Conservation (phyloP, 495 filamentous ascomycete genomes). For the Lophiotrema nucula region DNA sequence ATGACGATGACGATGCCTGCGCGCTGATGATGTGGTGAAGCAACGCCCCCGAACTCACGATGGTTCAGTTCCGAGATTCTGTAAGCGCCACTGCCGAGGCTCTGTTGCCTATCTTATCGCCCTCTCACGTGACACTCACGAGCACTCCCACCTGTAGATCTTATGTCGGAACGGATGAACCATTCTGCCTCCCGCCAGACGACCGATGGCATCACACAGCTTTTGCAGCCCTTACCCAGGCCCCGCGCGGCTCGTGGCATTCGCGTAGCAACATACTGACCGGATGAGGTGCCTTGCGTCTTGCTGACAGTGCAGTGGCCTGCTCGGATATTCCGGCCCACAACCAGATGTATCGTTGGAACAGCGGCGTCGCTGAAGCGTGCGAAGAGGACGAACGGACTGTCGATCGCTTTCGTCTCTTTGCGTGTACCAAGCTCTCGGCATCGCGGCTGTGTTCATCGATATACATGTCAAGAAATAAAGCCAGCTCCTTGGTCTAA, state of each 20-base stretch:
- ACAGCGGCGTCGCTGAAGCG: neutral
- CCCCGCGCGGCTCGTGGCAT: no score
- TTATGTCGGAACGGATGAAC: slow-evolving; percentile 16
- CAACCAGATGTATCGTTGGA: neutral
- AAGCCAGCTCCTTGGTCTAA: slow-evolving; percentile 4
- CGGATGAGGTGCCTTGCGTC: no score
- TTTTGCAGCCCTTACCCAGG: neutral
- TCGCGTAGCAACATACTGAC: no score
- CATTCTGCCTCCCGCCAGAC: slow-evolving; percentile 7
- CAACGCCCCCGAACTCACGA: no score
- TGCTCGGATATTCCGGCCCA: slow-evolving; percentile 1
- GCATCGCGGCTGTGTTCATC: slow-evolving; percentile 22
- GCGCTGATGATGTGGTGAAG: slow-evolving; percentile 14
- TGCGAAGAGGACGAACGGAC: no score
- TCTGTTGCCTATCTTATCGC: no score
- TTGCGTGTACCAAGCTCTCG: slow-evolving; percentile 17
- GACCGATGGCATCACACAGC: neutral
- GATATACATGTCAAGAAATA: slow-evolving; percentile 7
- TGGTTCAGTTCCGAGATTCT: neutral
- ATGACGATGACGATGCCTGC: slow-evolving; percentile 1
- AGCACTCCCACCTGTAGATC: no score
- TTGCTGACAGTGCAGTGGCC: no score
- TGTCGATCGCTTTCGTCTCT: no score
- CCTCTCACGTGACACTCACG: no score
- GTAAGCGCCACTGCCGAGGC: no score